These are phyloP conservation scores for Erythrophleum ivorense DNA, from an alignment of 331 rosid species.

Conservation along the genomic window DNA sequence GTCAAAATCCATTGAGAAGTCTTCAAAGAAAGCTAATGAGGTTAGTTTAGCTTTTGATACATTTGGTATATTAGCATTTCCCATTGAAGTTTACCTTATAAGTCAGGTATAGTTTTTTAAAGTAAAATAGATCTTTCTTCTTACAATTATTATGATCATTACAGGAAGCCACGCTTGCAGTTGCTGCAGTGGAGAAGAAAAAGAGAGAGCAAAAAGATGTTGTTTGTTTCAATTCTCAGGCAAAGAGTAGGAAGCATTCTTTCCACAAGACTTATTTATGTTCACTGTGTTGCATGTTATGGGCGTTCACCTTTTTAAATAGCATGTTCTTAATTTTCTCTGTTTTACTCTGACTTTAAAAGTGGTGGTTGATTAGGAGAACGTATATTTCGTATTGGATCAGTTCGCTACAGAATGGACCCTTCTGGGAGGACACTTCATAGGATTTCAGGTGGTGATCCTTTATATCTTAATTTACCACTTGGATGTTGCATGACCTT, in stretches of 20 bases:
- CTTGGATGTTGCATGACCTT: slow-evolving; percentile 24
- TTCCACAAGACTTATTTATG: slow-evolving; percentile 51
- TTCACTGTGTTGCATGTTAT: slow-evolving; percentile 35
- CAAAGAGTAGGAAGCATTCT: slow-evolving; percentile 64
- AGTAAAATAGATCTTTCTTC: slow-evolving; percentile 30
- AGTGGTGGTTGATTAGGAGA: slow-evolving; percentile 62
- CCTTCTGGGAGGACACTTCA: slow-evolving; percentile 87
- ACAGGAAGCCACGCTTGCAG: slow-evolving; percentile 96
- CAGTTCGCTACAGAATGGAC: slow-evolving; percentile 81
- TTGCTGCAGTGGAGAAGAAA: slow-evolving; percentile 92
- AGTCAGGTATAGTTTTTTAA: slow-evolving; percentile 31
- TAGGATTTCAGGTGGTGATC: slow-evolving; percentile 72
- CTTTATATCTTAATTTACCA: slow-evolving; percentile 5
- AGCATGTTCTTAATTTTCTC: slow-evolving; percentile 6
- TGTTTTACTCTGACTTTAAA: slow-evolving; percentile 43
- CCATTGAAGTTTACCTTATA: slow-evolving; percentile 10
- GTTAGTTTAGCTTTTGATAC: slow-evolving; percentile 58
- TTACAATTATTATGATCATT: slow-evolving; percentile 35
- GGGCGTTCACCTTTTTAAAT: neutral
- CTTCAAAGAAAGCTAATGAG: slow-evolving; percentile 92
- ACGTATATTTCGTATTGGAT: slow-evolving; percentile 78
- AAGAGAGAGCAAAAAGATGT: slow-evolving; percentile 74
- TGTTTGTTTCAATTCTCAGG: slow-evolving; percentile 53
- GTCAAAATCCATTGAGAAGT: slow-evolving; percentile 96
- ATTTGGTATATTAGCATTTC: neutral